A percentile compares a stretch with the other conserved stretches of the same genome.
phyloP scores from a whole-genome alignment of 257 asterid genomes.

The Nicotiana attenuata region DNA sequence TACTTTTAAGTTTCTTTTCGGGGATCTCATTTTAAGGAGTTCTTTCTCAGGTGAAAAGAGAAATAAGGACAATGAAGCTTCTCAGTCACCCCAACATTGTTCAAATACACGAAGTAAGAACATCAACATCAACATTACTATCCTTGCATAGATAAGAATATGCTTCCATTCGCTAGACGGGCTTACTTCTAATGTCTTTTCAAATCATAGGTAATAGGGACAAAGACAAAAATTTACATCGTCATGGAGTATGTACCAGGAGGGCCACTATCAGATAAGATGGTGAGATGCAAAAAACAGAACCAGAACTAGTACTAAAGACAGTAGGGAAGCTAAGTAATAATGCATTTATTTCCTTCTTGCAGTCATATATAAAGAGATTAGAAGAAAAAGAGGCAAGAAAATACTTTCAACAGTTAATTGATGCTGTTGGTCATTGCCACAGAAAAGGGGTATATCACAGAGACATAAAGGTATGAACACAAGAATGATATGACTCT shows the following conservation, averaged over 20 bases:
- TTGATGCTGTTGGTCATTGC: constrained; percentile 30
- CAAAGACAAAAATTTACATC: constrained; percentile 27
- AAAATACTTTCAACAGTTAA: constrained; percentile 25
- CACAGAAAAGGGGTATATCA: constrained; percentile 27
- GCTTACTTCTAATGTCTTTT: not conserved
- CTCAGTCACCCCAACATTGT: constrained; percentile 24
- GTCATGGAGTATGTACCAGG: constrained; percentile 28
- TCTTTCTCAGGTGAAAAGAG: constrained; percentile 14
- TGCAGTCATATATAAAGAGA: constrained; percentile 12
- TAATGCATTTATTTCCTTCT: not conserved
- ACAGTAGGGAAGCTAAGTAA: not conserved
- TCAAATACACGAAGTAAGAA: constrained; percentile 18
- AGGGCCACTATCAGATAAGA: constrained; percentile 25
- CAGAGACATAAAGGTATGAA: constrained; percentile 28
- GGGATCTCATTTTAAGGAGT: not conserved
- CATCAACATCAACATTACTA: not conserved
- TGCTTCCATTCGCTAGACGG: not conserved
- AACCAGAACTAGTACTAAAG: not conserved
- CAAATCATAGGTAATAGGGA: constrained; percentile 23
- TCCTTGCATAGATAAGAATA: not conserved
- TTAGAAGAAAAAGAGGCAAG: constrained; percentile 24
- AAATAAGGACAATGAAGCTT: constrained; percentile 26
- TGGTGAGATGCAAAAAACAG: constrained; percentile 10
- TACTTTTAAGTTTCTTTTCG: not conserved
- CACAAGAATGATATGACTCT: not conserved